Evolutionary conservation across 2,329 filamentous ascomycete species (phyloP), one percentile per base, ranked within the genome.

Genomic region (Colletotrichum caudatum): DNA sequence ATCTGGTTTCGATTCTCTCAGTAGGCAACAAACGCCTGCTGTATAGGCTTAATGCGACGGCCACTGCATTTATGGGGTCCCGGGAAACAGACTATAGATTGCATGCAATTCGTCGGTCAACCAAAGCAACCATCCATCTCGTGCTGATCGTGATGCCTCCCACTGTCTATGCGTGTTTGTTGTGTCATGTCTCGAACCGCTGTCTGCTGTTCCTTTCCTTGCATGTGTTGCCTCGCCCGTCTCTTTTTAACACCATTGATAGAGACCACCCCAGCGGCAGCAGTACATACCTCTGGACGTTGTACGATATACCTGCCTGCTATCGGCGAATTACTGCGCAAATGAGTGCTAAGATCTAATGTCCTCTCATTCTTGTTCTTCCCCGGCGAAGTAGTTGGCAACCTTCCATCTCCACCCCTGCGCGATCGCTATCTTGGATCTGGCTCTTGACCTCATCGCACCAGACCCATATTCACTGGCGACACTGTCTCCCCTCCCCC

Each of bases 21-120:
- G 54, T 54, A 64, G 69, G 65, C 69, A 56, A 60, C 16, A 59
- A 29, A 56, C 29, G 60, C 48, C 65, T 72, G 69, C 23, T 56
- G 60, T 71, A 56, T 60, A 64, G 69, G 59, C 69, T 61, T 64
- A 64, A 69, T 72, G 54, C 65, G 66, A 64, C 48, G 59, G 69
- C 65, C 60, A 57, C 57, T 64, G 69, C 69, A 69, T 69, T 69
- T 64, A 41, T 69, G 48, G 39, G 48, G 69, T 48, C 59, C 37
- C 9, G 59, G 53, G 60, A 69, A 39, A 71, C 65, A 69, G 65
- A 61, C 58, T 64, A 72, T 72, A 72, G 69, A 69, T 60, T 72
- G 66, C 69, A 69, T 69, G 69, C 67, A 64, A 64, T 69, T 69
- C 69, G 65, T 59, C 69, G 54, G 69, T 60, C 65, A 39, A 57